phyloP scores from a whole-genome alignment of 495 filamentous ascomycete genomes.

The Xylaria castorea region DNA sequence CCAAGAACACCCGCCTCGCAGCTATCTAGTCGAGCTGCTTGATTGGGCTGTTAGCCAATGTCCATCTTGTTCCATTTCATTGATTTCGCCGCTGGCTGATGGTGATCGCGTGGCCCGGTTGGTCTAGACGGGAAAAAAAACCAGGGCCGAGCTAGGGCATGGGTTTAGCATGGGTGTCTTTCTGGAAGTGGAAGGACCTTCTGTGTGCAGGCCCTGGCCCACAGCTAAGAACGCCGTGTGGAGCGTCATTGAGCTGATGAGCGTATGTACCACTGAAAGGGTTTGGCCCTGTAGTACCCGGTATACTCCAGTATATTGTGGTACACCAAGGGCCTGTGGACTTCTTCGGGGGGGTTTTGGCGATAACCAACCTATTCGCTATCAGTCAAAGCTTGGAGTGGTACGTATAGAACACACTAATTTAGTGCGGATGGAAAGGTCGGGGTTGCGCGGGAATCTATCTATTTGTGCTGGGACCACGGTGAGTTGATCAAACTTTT shows the following conservation, averaged over 20 bases:
- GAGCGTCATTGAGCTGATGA: neutral
- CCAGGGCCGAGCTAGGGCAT: slow-evolving; percentile 34
- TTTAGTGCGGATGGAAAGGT: neutral
- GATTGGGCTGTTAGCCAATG: slow-evolving; percentile 18
- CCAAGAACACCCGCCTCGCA: slow-evolving; percentile 15
- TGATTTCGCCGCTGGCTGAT: slow-evolving; percentile 20
- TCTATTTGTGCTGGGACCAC: neutral
- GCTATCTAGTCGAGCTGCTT: slow-evolving; percentile 16
- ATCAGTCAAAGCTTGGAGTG: neutral
- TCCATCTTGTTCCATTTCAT: slow-evolving; percentile 16
- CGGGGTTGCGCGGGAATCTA: neutral
- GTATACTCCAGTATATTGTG: too few species aligned
- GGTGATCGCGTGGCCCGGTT: slow-evolving; percentile 24
- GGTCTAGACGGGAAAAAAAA: slow-evolving; percentile 34
- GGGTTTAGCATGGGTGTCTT: slow-evolving; percentile 34
- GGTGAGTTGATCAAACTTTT: neutral
- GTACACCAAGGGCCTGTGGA: neutral
- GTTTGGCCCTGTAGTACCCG: too few species aligned
- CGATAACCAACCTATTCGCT: neutral
- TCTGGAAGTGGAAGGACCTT: slow-evolving; percentile 43
- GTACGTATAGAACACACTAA: neutral
- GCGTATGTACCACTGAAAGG: neutral
- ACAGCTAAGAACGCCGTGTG: slow-evolving; percentile 1
- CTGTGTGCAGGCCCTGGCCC: neutral
- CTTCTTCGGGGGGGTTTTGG: neutral